Percentiles rank a stretch among this genome's conserved stretches.
Conservation (phyloP, 495 filamentous ascomycete species). For the Pseudotulostoma volvatum region DNA sequence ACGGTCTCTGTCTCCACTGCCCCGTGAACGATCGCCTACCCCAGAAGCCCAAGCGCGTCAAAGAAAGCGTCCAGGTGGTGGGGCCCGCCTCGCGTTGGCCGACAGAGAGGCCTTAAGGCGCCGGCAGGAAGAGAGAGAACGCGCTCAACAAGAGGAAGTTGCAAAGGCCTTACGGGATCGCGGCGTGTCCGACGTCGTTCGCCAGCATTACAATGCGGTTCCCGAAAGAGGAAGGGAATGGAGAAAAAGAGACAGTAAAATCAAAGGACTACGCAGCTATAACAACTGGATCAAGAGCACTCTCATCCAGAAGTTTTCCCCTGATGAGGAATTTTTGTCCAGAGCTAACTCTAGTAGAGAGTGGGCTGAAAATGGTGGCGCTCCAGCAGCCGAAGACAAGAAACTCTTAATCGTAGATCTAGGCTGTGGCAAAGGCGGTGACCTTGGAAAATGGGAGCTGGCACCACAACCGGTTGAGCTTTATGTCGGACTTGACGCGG, state of each 20-base stretch:
- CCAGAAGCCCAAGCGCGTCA: constrained; percentile 39
- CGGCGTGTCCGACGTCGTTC: constrained; percentile 69
- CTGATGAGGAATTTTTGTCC: constrained; percentile 51
- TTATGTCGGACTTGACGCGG: constrained; percentile 86
- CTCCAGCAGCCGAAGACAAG: constrained; percentile 25
- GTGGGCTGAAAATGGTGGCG: constrained; percentile 36
- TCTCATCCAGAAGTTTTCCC: constrained; percentile 90
- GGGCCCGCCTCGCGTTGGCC: constrained; percentile 54
- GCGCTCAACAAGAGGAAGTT: constrained; percentile 36
- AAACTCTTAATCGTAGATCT: constrained; percentile 73
- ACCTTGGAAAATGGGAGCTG: constrained; percentile 87
- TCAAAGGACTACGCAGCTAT: constrained; percentile 85
- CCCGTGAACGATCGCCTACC: constrained; percentile 22
- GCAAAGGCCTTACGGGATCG: constrained; percentile 28
- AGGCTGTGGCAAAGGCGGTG: constrained; percentile 92
- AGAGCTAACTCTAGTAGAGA: constrained; percentile 22
- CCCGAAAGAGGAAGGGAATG: constrained; percentile 76
- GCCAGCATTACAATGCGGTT: constrained; percentile 91
- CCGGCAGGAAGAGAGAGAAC: constrained; percentile 48
- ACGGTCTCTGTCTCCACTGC: constrained; percentile 22
- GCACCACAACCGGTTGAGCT: constrained; percentile 70
- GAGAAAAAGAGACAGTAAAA: constrained; percentile 81
- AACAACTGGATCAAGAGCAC: constrained; percentile 99
- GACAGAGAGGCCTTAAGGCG: constrained; percentile 54
- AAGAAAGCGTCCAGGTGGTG: constrained; percentile 74